phyloP scores from a whole-genome alignment of 805 yeast species.

The Metschnikowia hibisci region DNA sequence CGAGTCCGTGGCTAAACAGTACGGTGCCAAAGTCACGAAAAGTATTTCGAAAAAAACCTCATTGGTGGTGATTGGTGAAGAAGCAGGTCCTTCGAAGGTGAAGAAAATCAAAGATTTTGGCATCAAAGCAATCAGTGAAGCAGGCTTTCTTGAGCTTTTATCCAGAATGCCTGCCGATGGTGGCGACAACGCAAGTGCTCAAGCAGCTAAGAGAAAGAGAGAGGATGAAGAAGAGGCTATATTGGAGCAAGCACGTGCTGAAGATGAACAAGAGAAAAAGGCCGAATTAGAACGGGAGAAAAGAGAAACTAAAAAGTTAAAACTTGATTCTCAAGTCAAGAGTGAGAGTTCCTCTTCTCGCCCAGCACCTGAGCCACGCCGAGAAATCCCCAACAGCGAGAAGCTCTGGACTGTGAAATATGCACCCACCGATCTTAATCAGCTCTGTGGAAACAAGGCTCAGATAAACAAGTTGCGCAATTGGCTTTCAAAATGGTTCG shows the following conservation, averaged over 20 bases:
- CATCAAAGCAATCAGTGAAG: slow-evolving; percentile 81
- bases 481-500: slow-evolving; percentile 82
- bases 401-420: slow-evolving; percentile 90
- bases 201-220: slow-evolving; percentile 63
- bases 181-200: slow-evolving; percentile 78
- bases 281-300: slow-evolving; percentile 33
- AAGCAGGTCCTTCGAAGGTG: slow-evolving; percentile 96
- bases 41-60: slow-evolving; percentile 83
- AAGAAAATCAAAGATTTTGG: slow-evolving; percentile 68
- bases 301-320: background rate
- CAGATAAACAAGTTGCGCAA: slow-evolving; percentile 57
- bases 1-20: slow-evolving; percentile 70
- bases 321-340: background rate
- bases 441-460: slow-evolving; percentile 81
- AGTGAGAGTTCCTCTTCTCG: background rate
- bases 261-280: slow-evolving; percentile 46
- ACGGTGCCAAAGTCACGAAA: slow-evolving; percentile 89
- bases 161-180: slow-evolving; percentile 86
- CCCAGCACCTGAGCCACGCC: slow-evolving; percentile 14
- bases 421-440: slow-evolving; percentile 74
- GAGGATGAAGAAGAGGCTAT: slow-evolving; percentile 62
- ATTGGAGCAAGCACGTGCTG: slow-evolving; percentile 35
- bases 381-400: slow-evolving; percentile 48
- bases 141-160: slow-evolving; percentile 74
- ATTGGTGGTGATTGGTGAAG: slow-evolving; percentile 86